Base-by-base conservation (phyloP, 148 eudicot species). In the Polygonum maritimum region DNA sequence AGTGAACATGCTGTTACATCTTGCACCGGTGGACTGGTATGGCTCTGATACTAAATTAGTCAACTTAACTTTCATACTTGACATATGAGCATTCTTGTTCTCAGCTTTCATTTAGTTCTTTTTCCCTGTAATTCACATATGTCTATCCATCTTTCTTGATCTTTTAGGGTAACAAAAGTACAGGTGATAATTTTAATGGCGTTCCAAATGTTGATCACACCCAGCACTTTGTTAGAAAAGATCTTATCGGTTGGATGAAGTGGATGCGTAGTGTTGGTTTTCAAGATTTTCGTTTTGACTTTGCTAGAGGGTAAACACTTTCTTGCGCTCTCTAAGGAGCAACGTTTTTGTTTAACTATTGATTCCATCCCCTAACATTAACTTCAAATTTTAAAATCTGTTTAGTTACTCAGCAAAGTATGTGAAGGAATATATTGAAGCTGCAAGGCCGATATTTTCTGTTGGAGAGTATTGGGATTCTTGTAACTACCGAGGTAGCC, bases 381-480 rank as follows among this genome's bases (percentile, higher is more conserved):
- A 16, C 0, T 39, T 31, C 26, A 15, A 67, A 67, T 16, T 67
- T 36, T 49, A 31, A 75, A 82, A 73, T 48, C 69, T 69, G 39
- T 80, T 57, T 76, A 92, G 98, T 49, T 94, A 88, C 85, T 84
- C 97, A 52, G 81, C 96, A 81, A 84, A 89, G 78, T 92, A 84
- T 80, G 89, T 90, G 75, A 86, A 86, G 82, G 93, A 94, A 77
- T 92, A 92, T 75, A 90, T 92, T 77, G 98, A 89, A 75, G 82
- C 86, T 70, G 88, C 91, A 58, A 90, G 83, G 77, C 97, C 97
- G 58, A 69, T 89, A 75, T 90, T 94, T 81, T 86, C 87, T 80
- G 92, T 94, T 79, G 98, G 98, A 15, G 98, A 94, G 77, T 90
- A 83, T 65, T 94, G 98, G 98, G 98, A 94, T 84, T 86, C 98